phyloP scores from a whole-genome alignment of 768 basidiomycete genomes.

The Pleurotus sapidus region DNA sequence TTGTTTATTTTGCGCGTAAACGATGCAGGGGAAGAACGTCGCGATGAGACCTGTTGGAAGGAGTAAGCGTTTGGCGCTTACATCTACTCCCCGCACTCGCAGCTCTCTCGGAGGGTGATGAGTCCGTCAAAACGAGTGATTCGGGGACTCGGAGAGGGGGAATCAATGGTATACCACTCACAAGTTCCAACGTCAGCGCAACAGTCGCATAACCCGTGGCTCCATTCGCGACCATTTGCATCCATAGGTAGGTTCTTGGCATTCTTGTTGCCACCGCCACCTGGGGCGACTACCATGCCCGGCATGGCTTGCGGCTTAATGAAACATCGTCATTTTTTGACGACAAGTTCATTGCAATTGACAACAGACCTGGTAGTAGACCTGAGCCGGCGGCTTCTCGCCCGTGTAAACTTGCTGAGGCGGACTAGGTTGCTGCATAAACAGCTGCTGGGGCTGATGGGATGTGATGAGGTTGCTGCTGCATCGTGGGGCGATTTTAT shows the following conservation, averaged over 20 bases:
- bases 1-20: slow-evolving; percentile 33
- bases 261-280: slow-evolving; percentile 20
- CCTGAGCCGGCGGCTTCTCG: slow-evolving; percentile 1
- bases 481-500: background rate
- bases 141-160: too few species aligned
- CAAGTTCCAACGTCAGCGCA: slow-evolving; percentile 20
- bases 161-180: slow-evolving; percentile 5
- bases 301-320: slow-evolving; percentile 18
- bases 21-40: slow-evolving; percentile 35
- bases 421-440: background rate
- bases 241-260: slow-evolving; percentile 22
- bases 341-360: background rate
- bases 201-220: slow-evolving; percentile 21
- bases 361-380: background rate
- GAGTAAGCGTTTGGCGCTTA: too few species aligned
- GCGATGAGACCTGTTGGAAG: slow-evolving; percentile 20
- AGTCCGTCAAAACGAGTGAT: too few species aligned
- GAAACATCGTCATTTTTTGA: too few species aligned
- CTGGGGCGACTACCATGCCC: slow-evolving; percentile 15
- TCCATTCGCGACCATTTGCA: slow-evolving; percentile 25
- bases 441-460: background rate
- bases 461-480: background rate
- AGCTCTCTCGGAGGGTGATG: too few species aligned
- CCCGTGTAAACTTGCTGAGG: background rate
- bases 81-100: too few species aligned